Evolutionary conservation across 306 rosid species (phyloP), one percentile per base, ranked within the genome.

Genomic region (Luffa aegyptiaca): DNA sequence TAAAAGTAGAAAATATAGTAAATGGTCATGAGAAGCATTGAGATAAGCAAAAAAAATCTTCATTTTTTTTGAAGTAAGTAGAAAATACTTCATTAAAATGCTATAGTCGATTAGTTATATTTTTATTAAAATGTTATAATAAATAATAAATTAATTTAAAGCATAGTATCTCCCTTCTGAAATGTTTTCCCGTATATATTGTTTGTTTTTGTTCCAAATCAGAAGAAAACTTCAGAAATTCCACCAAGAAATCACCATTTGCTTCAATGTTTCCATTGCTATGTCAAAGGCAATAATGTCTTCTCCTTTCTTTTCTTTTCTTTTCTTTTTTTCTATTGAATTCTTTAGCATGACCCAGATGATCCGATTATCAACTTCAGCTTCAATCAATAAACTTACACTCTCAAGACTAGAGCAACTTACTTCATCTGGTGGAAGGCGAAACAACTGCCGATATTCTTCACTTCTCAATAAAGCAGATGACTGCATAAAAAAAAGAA

Each of bases 381-480:
- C 56, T 11, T 21, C 56, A 45, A 70, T 45, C 36, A 42, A 75
- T 18, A 78, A 31, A 62, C n/a, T 35, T 20, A 36, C 21, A 11
- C 48, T 44, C 52, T 9, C 76, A 80, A 69, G 58, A 76, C 3
- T 80, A 59, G 82, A 80, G 78, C 58, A 65, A 89, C 98, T 92
- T 81, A 94, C 99, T 82, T 95, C 97, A 39, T 90, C 99, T 0
- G 68, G 81, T 10, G 97, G 97, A 85, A 95, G 99, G 41, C 92
- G 98, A 84, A 95, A 95, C 89, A 95, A 85, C 69, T 91, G 99
- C 11, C 97, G 92, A 80, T 95, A 95, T 85, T 95, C 99, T 87
- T 95, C 97, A 36, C 97, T 95, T 88, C 84, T 95, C 89, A 88
- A 83, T 37, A 46, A 21, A 2, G 86, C 84, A 6, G 85, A 82